Conservation (phyloP, 768 basidiomycete genomes). For the Plicaturopsis crispa region DNA sequence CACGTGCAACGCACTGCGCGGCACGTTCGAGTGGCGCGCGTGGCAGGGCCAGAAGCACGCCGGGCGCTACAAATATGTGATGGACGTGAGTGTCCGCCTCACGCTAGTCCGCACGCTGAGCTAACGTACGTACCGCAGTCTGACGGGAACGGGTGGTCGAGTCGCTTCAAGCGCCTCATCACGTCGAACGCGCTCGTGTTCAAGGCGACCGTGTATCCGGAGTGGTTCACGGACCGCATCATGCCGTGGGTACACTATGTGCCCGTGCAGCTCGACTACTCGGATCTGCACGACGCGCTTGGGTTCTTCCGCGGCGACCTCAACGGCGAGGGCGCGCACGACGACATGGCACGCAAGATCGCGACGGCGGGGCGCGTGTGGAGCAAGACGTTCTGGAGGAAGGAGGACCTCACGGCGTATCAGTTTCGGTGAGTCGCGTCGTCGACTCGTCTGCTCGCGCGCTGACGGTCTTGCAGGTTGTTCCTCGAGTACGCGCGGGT, state of each 20-base stretch:
- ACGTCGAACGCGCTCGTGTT: conserved; percentile 57
- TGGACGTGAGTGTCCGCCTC: conserved; percentile 35
- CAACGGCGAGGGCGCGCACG: conserved; percentile 51
- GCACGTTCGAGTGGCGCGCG: conserved; percentile 42
- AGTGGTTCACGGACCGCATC: conserved; percentile 58
- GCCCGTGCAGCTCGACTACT: conserved; percentile 56
- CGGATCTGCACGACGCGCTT: conserved; percentile 63
- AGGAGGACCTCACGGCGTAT: conserved; percentile 53
- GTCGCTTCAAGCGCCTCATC: conserved; percentile 60
- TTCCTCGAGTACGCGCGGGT: conserved; percentile 49
- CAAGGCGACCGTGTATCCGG: conserved; percentile 67
- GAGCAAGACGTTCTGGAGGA: conserved; percentile 51
- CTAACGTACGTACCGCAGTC: conserved; percentile 24
- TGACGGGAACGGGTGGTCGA: conserved; percentile 63
- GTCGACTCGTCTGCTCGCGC: not conserved
- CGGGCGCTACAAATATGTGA: conserved; percentile 51
- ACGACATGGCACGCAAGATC: conserved; percentile 49
- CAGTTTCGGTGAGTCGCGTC: conserved; percentile 38
- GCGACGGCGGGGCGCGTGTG: conserved; percentile 49
- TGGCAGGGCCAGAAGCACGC: conserved; percentile 38
- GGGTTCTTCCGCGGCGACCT: conserved; percentile 66
- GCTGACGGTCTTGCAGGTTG: conserved; percentile 24
- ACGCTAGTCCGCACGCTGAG: not conserved
- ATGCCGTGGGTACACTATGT: conserved; percentile 72
- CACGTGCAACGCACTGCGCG: conserved; percentile 36